Evolutionary conservation across 805 yeast genomes (phyloP).

Genomic region (Metschnikowia lunata): DNA sequence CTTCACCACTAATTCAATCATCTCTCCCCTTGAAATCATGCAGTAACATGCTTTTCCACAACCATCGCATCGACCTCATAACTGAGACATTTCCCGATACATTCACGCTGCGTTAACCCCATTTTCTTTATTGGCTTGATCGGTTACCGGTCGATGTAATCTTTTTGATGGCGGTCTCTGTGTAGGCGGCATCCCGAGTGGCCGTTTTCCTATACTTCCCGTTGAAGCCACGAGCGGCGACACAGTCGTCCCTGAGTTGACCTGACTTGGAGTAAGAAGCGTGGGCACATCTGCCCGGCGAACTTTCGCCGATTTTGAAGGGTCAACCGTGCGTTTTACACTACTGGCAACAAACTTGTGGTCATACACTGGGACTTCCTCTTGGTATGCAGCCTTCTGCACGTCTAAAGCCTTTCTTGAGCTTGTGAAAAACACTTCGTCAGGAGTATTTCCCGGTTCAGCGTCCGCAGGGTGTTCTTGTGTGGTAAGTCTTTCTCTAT

Average conservation of each 20-base stretch:
- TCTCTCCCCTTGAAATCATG: no score
- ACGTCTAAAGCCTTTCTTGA: constrained; percentile 18
- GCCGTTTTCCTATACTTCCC: constrained; percentile 21
- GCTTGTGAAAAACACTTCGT: constrained; percentile 18
- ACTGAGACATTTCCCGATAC: neutral
- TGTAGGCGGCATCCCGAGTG: constrained; percentile 33
- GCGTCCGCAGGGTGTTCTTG: neutral
- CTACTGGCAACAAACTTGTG: constrained; percentile 45
- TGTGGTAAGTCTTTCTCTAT: neutral
- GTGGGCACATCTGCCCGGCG: constrained; percentile 36
- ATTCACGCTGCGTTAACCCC: neutral
- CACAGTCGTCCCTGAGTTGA: neutral
- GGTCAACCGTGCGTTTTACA: constrained; percentile 57
- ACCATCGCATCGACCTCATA: no score
- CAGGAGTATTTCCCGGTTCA: constrained; percentile 8
- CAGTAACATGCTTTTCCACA: no score
- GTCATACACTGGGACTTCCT: constrained; percentile 55
- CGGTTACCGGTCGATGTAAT: constrained; percentile 15
- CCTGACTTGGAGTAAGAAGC: constrained; percentile 10
- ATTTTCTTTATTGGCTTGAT: constrained; percentile 8
- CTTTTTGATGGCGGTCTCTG: constrained; percentile 25
- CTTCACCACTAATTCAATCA: no score
- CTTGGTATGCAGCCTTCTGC: constrained; percentile 15
- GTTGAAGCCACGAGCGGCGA: constrained; percentile 1
- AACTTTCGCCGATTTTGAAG: constrained; percentile 61